A percentile compares a stretch with the other conserved stretches of the same genome.
Conservation (phyloP, 208 protist species). For the Leishmania tropica region DNA sequence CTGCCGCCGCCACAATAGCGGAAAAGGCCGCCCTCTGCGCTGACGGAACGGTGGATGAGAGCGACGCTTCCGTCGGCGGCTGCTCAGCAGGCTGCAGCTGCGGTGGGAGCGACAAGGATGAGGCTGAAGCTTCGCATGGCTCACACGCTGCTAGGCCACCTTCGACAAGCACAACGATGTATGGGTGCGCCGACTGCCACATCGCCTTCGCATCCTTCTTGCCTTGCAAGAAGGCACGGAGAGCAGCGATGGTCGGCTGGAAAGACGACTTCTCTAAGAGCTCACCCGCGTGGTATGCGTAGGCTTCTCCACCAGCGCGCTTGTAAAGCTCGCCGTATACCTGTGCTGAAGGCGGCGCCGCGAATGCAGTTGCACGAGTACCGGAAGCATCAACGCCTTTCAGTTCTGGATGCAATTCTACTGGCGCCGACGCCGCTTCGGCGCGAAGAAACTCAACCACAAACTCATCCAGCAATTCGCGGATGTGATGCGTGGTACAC, state of each 20-base stretch:
- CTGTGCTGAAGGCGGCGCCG: neutral
- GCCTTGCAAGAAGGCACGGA: constrained; percentile 9
- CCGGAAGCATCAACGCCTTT: neutral
- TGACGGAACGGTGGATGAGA: neutral
- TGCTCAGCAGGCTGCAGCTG: neutral
- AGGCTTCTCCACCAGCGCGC: constrained; percentile 4
- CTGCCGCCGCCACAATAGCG: neutral
- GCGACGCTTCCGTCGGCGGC: neutral
- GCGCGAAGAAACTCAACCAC: constrained; percentile 2
- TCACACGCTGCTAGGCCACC: neutral
- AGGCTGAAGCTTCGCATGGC: neutral
- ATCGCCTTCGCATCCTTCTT: neutral
- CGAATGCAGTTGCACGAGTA: neutral
- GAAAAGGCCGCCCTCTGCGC: neutral
- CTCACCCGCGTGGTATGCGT: constrained; percentile 13
- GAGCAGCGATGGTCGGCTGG: constrained; percentile 1
- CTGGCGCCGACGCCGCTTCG: constrained; percentile 6
- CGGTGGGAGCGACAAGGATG: neutral
- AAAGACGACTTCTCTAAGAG: neutral
- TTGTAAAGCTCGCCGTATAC: constrained; percentile 14
- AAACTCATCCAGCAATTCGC: constrained; percentile 18
- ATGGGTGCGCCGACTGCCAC: constrained; percentile 9
- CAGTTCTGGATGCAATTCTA: neutral
- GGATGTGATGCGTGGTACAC: constrained; percentile 9
- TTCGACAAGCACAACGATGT: constrained; percentile 11